phyloP scores from a whole-genome alignment of 106 monocot genomes.

The Dendrobium officinale region DNA sequence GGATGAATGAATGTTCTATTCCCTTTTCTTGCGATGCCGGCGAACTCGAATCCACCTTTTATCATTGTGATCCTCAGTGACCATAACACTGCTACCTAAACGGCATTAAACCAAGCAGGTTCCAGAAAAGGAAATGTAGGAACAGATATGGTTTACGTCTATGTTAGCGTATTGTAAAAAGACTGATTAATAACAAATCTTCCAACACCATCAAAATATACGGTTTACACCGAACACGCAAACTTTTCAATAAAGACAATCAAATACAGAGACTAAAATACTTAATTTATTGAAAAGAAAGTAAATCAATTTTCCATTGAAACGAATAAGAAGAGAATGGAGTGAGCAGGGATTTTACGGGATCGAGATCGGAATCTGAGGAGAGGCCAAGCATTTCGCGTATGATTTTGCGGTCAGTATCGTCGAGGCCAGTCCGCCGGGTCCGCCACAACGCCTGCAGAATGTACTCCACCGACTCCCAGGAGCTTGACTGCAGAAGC shows the following conservation, averaged over 20 bases:
- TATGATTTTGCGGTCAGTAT: constrained; percentile 58
- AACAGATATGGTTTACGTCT: neutral
- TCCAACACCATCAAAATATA: too few relatives aligned
- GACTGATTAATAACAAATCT: neutral
- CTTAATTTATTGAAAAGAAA: neutral
- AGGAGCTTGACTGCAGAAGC: constrained; percentile 52
- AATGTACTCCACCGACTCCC: constrained; percentile 90
- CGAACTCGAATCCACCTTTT: too few relatives aligned
- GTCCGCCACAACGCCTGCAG: constrained; percentile 82
- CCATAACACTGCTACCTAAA: neutral
- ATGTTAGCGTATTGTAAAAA: neutral
- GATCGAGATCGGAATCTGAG: constrained; percentile 65
- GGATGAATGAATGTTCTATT: too few relatives aligned
- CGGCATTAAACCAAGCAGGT: neutral
- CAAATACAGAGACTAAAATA: neutral
- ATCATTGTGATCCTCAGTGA: too few relatives aligned
- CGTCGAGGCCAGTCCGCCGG: constrained; percentile 76
- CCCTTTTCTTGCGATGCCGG: too few relatives aligned
- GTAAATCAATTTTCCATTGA: neutral
- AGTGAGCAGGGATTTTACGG: constrained; percentile 16
- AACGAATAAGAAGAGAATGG: neutral
- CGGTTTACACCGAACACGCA: neutral
- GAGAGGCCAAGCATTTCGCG: constrained; percentile 51
- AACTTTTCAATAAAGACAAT: neutral
- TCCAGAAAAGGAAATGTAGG: neutral